These are phyloP conservation scores for Salix dunnii DNA, from an alignment of 345 rosid species.

Conservation along the genomic window DNA sequence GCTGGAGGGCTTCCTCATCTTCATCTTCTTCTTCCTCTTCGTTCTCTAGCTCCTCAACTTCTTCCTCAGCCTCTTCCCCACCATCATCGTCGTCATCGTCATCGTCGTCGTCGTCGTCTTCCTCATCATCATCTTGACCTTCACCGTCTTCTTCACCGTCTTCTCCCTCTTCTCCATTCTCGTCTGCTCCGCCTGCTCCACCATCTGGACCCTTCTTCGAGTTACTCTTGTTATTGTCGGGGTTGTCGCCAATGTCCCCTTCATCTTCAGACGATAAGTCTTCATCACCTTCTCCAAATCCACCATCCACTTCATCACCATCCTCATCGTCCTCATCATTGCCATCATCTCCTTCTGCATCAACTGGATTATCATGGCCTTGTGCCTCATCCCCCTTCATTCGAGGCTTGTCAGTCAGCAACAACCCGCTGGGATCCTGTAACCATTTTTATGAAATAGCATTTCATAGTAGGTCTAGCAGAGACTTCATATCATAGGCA, in stretches of 20 bases:
- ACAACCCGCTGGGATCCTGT: conserved; percentile 32
- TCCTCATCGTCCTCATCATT: conserved; percentile 26
- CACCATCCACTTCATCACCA: conserved; percentile 37
- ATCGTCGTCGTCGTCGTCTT: conserved; percentile 25
- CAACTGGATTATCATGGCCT: conserved; percentile 37
- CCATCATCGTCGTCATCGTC: conserved; percentile 37
- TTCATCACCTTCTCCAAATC: conserved; percentile 51
- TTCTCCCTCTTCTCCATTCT: conserved; percentile 44
- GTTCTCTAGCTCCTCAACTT: conserved; percentile 32
- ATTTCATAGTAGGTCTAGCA: neutral
- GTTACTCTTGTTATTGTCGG: conserved; percentile 42
- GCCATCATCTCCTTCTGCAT: conserved; percentile 57
- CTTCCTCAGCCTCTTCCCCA: conserved; percentile 39
- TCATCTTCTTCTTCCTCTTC: conserved; percentile 70
- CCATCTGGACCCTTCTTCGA: conserved; percentile 41
- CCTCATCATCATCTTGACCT: conserved; percentile 7
- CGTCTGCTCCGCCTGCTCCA: conserved; percentile 40
- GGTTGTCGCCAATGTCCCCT: conserved; percentile 34
- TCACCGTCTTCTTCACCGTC: conserved; percentile 28
- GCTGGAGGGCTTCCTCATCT: conserved; percentile 79
- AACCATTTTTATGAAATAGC: conserved; percentile 1
- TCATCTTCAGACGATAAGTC: conserved; percentile 56
- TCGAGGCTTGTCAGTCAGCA: conserved; percentile 20
- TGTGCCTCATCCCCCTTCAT: conserved; percentile 30
- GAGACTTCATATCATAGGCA: neutral